Evolutionary conservation across 2,329 filamentous ascomycete species (phyloP).

Genomic region (Madurella fahalii): DNA sequence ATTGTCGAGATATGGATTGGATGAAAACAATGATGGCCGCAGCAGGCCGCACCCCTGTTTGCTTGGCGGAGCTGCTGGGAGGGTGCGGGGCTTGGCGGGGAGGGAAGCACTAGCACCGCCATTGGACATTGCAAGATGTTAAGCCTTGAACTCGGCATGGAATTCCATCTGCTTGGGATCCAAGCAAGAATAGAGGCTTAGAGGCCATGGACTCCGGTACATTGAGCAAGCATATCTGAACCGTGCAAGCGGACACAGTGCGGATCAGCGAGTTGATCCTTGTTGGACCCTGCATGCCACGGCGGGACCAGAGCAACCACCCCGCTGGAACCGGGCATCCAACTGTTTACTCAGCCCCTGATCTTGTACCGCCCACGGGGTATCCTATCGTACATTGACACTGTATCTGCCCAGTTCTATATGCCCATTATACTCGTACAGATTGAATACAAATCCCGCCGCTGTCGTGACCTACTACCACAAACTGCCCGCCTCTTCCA

Average conservation of each 20-base stretch:
- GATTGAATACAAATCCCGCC: background rate
- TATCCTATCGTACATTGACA: constrained; percentile 15
- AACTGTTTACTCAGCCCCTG: background rate
- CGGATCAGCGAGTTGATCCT: background rate
- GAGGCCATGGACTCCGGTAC: background rate
- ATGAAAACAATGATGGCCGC: background rate
- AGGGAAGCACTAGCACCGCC: too few species aligned
- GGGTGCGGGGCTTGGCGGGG: background rate
- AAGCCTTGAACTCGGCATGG: too few species aligned
- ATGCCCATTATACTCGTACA: background rate
- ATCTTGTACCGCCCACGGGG: constrained; percentile 2
- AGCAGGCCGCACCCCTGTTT: background rate
- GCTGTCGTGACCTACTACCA: background rate
- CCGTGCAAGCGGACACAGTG: background rate
- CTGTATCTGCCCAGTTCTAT: background rate
- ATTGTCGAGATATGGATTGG: background rate
- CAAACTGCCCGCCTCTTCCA: background rate
- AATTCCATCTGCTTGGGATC: too few species aligned
- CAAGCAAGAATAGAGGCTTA: too few species aligned
- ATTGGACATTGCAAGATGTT: too few species aligned
- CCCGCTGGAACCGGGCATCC: too few species aligned
- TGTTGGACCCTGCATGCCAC: constrained; percentile 8
- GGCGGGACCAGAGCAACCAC: too few species aligned
- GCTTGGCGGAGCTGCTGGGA: background rate
- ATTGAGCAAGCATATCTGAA: background rate